Evolutionary conservation across 768 basidiomycete species (phyloP).

Genomic region (Podaxis sp.): DNA sequence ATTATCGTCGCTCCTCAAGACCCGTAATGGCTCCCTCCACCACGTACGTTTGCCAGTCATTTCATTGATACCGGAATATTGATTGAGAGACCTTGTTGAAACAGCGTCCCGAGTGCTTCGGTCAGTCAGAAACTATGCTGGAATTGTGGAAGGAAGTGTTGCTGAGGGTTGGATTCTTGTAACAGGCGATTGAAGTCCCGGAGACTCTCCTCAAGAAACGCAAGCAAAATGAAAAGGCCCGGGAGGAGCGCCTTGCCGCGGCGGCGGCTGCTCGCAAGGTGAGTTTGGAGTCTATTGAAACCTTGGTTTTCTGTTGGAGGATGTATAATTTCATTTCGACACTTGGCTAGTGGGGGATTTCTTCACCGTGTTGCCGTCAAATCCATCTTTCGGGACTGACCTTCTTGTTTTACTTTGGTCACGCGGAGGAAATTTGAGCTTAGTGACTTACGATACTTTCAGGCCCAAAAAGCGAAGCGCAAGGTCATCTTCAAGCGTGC

Average conservation of each 20-base stretch:
- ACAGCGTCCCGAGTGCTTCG: slow-evolving; percentile 58
- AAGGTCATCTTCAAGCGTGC: slow-evolving; percentile 99
- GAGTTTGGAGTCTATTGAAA: slow-evolving; percentile 28
- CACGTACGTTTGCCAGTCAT: slow-evolving; percentile 42
- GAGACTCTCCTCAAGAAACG: slow-evolving; percentile 99
- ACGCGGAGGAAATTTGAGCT: not conserved
- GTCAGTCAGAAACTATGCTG: slow-evolving; percentile 35
- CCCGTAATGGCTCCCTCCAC: slow-evolving; percentile 55
- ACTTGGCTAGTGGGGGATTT: slow-evolving; percentile 68
- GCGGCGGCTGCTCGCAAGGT: slow-evolving; percentile 89
- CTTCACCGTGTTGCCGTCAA: slow-evolving; percentile 65
- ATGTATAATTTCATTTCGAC: slow-evolving; percentile 82
- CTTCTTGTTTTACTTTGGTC: slow-evolving; percentile 19
- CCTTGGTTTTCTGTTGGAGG: slow-evolving; percentile 40
- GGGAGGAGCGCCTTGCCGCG: slow-evolving; percentile 88
- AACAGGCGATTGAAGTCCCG: slow-evolving; percentile 91
- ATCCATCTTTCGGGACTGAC: slow-evolving; percentile 96
- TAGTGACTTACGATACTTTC: slow-evolving; percentile 20
- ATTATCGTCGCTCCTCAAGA: slow-evolving; percentile 47
- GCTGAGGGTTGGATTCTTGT: slow-evolving; percentile 20
- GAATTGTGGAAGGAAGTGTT: slow-evolving; percentile 21
- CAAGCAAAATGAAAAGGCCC: slow-evolving; percentile 95
- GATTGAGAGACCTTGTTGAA: slow-evolving; percentile 16
- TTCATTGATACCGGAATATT: not conserved
- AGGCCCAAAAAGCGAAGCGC: slow-evolving; percentile 91